phyloP scores from a whole-genome alignment of 192 early-diverging fungal genomes.

The Mortierella alpina region DNA sequence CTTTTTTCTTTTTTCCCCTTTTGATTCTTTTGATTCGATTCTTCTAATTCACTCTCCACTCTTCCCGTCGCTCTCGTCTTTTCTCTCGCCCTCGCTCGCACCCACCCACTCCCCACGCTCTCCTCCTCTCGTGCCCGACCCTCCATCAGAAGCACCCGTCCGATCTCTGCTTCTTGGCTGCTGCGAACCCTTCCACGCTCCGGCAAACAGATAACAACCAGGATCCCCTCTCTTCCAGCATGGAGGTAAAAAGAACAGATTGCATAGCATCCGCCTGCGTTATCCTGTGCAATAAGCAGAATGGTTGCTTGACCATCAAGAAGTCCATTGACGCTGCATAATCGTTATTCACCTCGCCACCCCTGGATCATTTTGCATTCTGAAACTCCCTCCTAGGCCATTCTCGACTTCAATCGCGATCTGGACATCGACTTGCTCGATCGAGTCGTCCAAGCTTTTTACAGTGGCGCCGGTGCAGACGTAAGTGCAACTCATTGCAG shows the following conservation, averaged over 20 bases:
- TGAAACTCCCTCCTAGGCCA: conserved; percentile 53
- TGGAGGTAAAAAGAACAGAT: conserved; percentile 16
- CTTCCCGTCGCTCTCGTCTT: conserved; percentile 2
- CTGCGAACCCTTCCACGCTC: not conserved
- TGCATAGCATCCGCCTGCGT: too few species aligned
- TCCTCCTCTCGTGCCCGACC: not conserved
- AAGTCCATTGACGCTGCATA: not conserved
- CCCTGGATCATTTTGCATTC: not conserved
- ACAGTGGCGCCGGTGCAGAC: conserved; percentile 76
- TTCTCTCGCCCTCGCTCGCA: not conserved
- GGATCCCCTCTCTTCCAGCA: conserved; percentile 12
- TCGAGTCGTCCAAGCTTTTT: conserved; percentile 89
- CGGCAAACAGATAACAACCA: not conserved
- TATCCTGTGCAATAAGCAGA: too few species aligned
- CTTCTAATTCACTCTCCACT: conserved; percentile 1
- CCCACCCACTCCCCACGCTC: not conserved
- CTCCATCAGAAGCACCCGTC: not conserved
- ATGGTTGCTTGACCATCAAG: not conserved
- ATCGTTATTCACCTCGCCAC: not conserved
- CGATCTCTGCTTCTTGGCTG: not conserved
- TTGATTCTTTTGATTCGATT: not conserved
- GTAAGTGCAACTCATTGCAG: conserved; percentile 62
- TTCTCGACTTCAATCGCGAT: conserved; percentile 91
- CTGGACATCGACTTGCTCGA: conserved; percentile 90
- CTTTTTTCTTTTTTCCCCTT: not conserved